Conservation (phyloP, 2,329 filamentous ascomycete species). For the Diplodia intermedia region DNA sequence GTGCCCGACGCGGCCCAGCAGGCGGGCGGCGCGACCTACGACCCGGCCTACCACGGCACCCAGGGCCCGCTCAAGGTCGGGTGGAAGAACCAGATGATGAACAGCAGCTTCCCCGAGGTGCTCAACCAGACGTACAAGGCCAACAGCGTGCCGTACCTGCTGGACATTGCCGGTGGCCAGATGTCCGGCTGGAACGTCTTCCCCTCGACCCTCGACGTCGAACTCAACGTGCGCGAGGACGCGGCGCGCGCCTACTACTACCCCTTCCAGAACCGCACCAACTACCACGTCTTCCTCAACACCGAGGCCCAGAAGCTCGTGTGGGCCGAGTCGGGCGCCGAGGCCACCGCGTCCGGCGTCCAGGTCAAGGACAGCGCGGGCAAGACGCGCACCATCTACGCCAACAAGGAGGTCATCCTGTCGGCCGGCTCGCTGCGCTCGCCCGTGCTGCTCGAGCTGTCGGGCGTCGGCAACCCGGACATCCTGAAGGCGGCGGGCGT, state of each 20-base stretch:
- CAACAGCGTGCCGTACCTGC: slow-evolving; percentile 49
- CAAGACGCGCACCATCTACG: slow-evolving; percentile 36
- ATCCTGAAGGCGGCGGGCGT: slow-evolving; percentile 27
- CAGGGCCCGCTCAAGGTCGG: slow-evolving; percentile 41
- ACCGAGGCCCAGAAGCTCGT: slow-evolving; percentile 52
- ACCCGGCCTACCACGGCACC: slow-evolving; percentile 38
- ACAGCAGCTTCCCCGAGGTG: slow-evolving; percentile 39
- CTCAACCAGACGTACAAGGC: slow-evolving; percentile 49
- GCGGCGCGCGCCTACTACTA: slow-evolving; percentile 58
- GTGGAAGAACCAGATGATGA: slow-evolving; percentile 41
- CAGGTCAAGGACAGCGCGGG: slow-evolving; percentile 38
- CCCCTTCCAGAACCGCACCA: slow-evolving; percentile 48
- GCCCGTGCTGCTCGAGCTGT: slow-evolving; percentile 46
- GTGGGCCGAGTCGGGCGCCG: slow-evolving; percentile 40
- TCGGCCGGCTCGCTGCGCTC: slow-evolving; percentile 47
- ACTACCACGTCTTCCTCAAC: slow-evolving; percentile 54
- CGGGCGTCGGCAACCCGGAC: slow-evolving; percentile 35
- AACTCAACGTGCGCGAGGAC: slow-evolving; percentile 52
- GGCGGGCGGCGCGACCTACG: slow-evolving; percentile 40
- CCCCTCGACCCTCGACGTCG: slow-evolving; percentile 52
- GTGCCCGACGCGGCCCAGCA: slow-evolving; percentile 36
- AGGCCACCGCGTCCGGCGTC: slow-evolving; percentile 39
- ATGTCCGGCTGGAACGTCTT: slow-evolving; percentile 55
- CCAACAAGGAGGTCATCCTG: slow-evolving; percentile 44
- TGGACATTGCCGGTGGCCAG: slow-evolving; percentile 52